Conservation (phyloP, 345 rosid species). For the Corymbia maculata region DNA sequence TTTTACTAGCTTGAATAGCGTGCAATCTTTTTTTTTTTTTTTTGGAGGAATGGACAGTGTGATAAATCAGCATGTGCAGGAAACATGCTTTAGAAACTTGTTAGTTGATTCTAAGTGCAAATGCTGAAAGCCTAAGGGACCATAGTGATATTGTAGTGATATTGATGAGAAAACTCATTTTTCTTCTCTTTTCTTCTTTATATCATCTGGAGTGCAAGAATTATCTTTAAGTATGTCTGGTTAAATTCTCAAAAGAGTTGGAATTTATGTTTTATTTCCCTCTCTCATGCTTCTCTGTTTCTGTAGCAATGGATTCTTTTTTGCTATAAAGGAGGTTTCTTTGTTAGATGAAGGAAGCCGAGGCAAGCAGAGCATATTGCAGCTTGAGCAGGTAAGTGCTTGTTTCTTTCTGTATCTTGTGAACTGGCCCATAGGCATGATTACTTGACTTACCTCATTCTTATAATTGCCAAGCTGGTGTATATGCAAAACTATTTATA, state of each 20-base stretch:
- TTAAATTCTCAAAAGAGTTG: neutral
- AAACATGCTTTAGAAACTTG: neutral
- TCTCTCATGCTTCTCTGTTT: neutral
- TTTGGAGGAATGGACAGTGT: neutral
- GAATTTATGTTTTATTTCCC: neutral
- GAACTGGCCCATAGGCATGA: neutral
- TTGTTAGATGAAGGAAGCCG: constrained; percentile 64
- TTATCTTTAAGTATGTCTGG: neutral
- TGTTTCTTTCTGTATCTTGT: neutral
- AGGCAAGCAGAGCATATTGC: constrained; percentile 17
- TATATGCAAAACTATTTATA: neutral
- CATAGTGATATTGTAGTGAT: neutral
- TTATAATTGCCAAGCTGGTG: neutral
- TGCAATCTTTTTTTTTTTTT: neutral
- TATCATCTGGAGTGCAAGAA: neutral
- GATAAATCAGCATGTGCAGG: neutral
- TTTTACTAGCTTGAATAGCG: neutral
- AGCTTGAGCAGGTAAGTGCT: constrained; percentile 63
- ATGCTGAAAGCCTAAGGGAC: neutral
- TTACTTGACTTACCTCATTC: neutral
- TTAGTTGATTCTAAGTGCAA: neutral
- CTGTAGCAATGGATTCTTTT: constrained; percentile 69
- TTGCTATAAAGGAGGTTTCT: constrained; percentile 89
- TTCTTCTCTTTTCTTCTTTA: neutral
- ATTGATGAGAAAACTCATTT: neutral